These are phyloP conservation scores for Diplocarpon rosae DNA, from an alignment of 2,329 filamentous ascomycete species.

Conservation along the genomic window DNA sequence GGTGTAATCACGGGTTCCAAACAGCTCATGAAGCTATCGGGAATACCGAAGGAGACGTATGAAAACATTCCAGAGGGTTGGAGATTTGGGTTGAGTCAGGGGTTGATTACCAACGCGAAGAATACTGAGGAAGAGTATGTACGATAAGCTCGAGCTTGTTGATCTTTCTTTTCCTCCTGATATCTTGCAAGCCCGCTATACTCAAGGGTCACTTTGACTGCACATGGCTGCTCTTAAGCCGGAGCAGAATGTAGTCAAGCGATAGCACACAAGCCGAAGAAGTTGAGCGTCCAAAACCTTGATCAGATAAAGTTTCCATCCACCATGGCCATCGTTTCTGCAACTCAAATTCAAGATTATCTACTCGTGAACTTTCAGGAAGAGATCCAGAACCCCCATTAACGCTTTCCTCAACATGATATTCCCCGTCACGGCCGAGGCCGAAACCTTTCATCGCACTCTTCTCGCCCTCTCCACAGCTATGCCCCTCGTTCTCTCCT, in stretches of 20 bases:
- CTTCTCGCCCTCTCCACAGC: slow-evolving; percentile 13
- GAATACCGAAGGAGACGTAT: slow-evolving; percentile 9
- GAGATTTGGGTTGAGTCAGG: slow-evolving; percentile 6
- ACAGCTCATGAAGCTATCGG: slow-evolving; percentile 6
- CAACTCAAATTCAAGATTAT: not conserved
- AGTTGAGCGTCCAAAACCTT: no score
- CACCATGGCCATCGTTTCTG: not conserved
- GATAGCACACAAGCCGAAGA: no score
- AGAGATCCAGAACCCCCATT: slow-evolving; percentile 7
- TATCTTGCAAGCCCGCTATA: no score
- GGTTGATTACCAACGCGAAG: slow-evolving; percentile 11
- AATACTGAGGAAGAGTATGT: slow-evolving; percentile 1
- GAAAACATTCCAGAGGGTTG: slow-evolving; percentile 8
- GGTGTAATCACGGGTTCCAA: slow-evolving; percentile 1
- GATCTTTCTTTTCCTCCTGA: no score
- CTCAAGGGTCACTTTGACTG: no score
- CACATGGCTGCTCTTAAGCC: no score
- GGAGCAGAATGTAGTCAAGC: no score
- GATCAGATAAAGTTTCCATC: not conserved
- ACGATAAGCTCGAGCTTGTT: no score
- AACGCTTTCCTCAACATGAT: slow-evolving; percentile 11
- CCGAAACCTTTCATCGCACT: slow-evolving; percentile 9
- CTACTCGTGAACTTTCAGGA: not conserved
- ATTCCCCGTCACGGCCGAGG: not conserved
- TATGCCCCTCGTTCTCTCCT: slow-evolving; percentile 8